A percentile compares a stretch with the other conserved stretches of the same genome.
These are phyloP conservation scores for Lycium ferocissimum DNA, from an alignment of 257 asterid genomes.

Conservation along the genomic window DNA sequence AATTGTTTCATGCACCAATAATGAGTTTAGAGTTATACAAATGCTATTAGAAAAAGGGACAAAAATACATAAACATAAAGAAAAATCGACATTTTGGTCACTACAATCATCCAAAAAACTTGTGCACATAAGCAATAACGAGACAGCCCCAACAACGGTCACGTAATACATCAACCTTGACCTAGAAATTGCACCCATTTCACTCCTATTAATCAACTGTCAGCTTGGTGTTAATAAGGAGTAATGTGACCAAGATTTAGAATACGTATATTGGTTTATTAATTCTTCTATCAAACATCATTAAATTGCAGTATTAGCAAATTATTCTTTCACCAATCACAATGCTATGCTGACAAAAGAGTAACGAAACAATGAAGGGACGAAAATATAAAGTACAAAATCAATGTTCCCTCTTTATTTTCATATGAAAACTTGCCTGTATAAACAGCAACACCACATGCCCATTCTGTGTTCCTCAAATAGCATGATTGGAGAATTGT, in stretches of 20 bases:
- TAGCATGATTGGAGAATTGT: constrained; percentile 96
- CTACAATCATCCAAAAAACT: neutral
- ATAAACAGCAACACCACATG: constrained; percentile 98
- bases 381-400: neutral
- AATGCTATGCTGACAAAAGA: neutral
- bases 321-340: constrained; percentile 3
- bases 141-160: constrained; percentile 10
- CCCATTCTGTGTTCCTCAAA: constrained; percentile 99
- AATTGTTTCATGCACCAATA: neutral
- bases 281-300: constrained; percentile 24
- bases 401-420: constrained; percentile 1
- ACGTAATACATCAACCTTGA: neutral
- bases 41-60: neutral
- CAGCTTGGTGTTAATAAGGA: neutral
- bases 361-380: neutral
- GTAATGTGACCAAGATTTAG: constrained; percentile 8
- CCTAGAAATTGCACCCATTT: neutral
- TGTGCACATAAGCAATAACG: neutral
- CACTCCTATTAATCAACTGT: constrained; percentile 15
- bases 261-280: constrained; percentile 14
- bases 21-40: neutral
- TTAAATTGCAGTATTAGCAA: neutral
- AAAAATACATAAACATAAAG: neutral
- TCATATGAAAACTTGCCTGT: constrained; percentile 67
- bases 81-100: neutral